Base-by-base conservation (phyloP, 495 filamentous ascomycete species). In the Daldinia decipiens region DNA sequence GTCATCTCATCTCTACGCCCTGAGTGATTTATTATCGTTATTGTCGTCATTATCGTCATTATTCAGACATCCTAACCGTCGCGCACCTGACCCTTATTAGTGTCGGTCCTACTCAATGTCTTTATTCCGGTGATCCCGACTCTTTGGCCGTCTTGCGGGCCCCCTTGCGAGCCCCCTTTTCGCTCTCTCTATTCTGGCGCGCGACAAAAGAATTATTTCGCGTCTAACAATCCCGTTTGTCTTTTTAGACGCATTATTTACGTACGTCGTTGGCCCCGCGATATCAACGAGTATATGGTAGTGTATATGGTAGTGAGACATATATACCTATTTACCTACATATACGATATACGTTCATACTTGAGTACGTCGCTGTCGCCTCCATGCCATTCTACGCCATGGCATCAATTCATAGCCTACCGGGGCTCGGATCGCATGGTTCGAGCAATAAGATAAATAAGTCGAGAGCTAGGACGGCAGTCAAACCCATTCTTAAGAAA, bases 401-500 rank as follows among this genome's bases (percentile, higher is more conserved):
- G 82, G 76, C 80, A 47, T 79, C 79, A 11, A 73, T 78, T 36
- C 72, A 76, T 8, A 75, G 63, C 19, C 69, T 79, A 15, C 53
- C 75, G 59, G 76, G 77, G 27, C 68, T 77, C 31, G 56, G 68
- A 19, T 59, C 70, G 38, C 70, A 72, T 60, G 68, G 59, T 13
- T 67, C 68, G 21, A 73, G 62, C 59, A 76, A 73, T 67, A 84
- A 82, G 74, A 76, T 82, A 63, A 79, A 73, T 71, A 85, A 84
- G 71, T 74, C 77, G 47, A 76, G 76, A 68, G 72, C 71, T 24
- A 82, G 76, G 56, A 71, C 73, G 47, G 79, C 78, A 52, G 83
- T 86, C 59, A 87, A 87, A 74, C 85, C 85, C 8, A 86, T 87
- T 38, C 74, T 87, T 21, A 82, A 84, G 74, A 86, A 86, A 76